Evolutionary conservation across 1,284 basidiomycete species (phyloP), one percentile per base, ranked within the genome.

Genomic region (Earliella scabrosa): DNA sequence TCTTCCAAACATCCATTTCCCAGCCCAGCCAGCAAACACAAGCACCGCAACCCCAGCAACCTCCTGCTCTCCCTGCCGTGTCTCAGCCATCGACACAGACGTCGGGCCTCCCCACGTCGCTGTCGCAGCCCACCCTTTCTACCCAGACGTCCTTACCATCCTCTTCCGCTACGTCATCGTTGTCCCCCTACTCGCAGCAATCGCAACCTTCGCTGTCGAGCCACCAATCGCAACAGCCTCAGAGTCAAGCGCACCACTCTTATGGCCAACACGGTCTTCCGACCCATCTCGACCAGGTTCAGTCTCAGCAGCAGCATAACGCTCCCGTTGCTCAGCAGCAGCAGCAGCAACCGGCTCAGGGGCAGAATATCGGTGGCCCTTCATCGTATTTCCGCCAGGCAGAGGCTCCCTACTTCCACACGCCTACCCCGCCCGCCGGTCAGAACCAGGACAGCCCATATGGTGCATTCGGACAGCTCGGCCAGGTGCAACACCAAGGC

Each of bases 331-430:
- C 67, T 20, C 79, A 78, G 54, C 63, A 68, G 9, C 74, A 75
- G 52, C 71, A 73, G 21, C 69, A 75, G 39, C 59, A 62, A 44
- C 66, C 69, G 23, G 69, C 72, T 40, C 80, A 77, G 50, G 79
- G 79, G 54, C 77, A 80, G 38, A 79, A 61, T 60, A 45, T 69
- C 23, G 63, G 61, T 20, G 69, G 66, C 10, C 70, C 73, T 14
- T 68, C 77, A 3, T 76, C 77, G 1, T 90, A 89, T 66, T 89
- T 88, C 77, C 80, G 88, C 50, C 86, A 86, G 66, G 79, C 78
- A 7, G 85, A 89, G 31, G 70, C 77, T 8, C 85, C 86, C 4
- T 91, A 90, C 70, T 90, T 88, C 77, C 86, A 91, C 66, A 78
- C 86, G 0, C 82, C 87, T 7, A 90, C 88, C 3, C 88, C 88